Percentiles rank a stretch among this genome's conserved stretches.
Evolutionary conservation across 345 rosid species (phyloP).

Genomic region (Eucalyptus curtisii): DNA sequence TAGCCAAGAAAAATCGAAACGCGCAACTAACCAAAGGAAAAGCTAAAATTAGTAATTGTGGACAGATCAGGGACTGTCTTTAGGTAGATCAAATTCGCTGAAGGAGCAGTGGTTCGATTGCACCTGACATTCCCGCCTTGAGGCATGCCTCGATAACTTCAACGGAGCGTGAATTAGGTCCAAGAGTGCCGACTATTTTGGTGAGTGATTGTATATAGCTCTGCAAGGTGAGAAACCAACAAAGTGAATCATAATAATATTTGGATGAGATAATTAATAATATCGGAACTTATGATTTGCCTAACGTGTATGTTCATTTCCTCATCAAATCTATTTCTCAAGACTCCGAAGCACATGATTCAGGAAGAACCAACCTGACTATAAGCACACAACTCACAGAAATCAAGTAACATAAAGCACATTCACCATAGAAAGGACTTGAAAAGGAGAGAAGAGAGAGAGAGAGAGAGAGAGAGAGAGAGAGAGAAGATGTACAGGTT

Average conservation of each 20-base stretch:
- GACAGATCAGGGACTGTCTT: neutral
- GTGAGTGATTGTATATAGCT: slow-evolving; percentile 13
- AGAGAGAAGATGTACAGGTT: neutral
- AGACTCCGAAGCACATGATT: neutral
- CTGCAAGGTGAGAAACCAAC: neutral
- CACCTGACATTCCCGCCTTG: slow-evolving; percentile 25
- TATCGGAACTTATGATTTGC: neutral
- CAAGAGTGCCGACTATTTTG: slow-evolving; percentile 24
- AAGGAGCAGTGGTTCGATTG: neutral
- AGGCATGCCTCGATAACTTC: slow-evolving; percentile 18
- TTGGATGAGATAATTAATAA: neutral
- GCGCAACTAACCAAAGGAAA: slow-evolving; percentile 2
- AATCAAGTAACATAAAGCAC: neutral
- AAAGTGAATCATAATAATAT: neutral
- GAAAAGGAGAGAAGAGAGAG: neutral
- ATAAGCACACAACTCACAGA: neutral
- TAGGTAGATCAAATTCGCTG: neutral
- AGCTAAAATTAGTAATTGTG: neutral
- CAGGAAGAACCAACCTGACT: neutral
- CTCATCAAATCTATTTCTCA: neutral
- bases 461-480: neutral
- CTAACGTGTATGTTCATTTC: neutral
- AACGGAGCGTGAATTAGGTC: slow-evolving; percentile 17
- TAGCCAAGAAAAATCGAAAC: slow-evolving; percentile 24
- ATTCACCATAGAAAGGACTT: neutral